phyloP scores from a whole-genome alignment of 2,329 filamentous ascomycete genomes.

The Epichloe glyceriae region DNA sequence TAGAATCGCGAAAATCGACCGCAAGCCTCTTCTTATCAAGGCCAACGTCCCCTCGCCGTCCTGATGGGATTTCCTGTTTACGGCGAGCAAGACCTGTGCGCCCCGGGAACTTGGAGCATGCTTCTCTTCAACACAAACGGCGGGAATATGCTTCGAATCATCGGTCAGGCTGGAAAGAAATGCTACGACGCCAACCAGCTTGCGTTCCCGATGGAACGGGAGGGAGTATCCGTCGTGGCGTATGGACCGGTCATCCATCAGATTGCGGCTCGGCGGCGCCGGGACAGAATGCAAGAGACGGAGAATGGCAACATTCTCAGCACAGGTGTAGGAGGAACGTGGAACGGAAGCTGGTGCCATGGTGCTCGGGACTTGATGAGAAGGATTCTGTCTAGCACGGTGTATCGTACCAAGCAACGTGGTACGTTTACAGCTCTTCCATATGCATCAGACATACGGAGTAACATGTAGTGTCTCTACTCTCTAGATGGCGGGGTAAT shows the following conservation, averaged over 20 bases:
- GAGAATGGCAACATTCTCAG: slow-evolving; percentile 16
- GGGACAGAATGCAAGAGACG: slow-evolving; percentile 16
- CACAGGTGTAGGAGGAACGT: slow-evolving; percentile 6
- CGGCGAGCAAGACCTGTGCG: slow-evolving; percentile 18
- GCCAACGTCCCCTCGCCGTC: neutral
- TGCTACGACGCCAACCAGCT: slow-evolving; percentile 17
- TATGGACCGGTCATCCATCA: neutral
- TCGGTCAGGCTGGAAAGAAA: slow-evolving; percentile 20
- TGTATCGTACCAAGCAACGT: too few species aligned
- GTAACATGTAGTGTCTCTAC: too few species aligned
- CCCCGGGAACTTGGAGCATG: neutral
- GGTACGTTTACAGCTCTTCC: too few species aligned
- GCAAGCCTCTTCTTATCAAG: neutral
- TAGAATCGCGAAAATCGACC: neutral
- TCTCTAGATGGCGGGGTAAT: too few species aligned
- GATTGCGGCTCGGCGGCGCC: slow-evolving; percentile 9
- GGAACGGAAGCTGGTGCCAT: neutral
- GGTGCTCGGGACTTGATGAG: too few species aligned
- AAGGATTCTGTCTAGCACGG: neutral
- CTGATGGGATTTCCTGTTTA: slow-evolving; percentile 14
- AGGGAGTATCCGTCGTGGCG: slow-evolving; percentile 12
- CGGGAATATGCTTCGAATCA: slow-evolving; percentile 19
- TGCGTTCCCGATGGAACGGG: slow-evolving; percentile 20
- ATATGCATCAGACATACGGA: too few species aligned
- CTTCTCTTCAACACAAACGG: slow-evolving; percentile 19